Evolutionary conservation across 139 green algal species (phyloP).

Genomic region (Chlorella sp.): DNA sequence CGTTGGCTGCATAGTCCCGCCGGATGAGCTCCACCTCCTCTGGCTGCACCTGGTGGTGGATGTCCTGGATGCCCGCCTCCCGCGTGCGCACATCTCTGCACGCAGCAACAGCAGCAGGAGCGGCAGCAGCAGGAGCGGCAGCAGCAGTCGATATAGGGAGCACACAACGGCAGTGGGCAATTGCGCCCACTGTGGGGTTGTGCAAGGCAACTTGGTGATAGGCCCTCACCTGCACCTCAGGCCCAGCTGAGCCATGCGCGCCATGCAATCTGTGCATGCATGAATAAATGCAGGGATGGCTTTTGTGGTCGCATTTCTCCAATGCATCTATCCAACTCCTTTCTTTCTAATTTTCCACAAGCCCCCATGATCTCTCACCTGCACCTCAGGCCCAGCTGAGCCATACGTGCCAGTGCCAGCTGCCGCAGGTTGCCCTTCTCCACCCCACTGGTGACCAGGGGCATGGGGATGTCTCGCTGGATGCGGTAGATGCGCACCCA

Average conservation of each 20-base stretch:
- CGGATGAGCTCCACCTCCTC: slow-evolving; percentile 91
- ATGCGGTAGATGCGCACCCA: slow-evolving; percentile 95
- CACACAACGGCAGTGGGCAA: too few species aligned
- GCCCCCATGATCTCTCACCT: too few species aligned
- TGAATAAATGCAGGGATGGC: too few species aligned
- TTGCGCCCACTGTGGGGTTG: too few species aligned
- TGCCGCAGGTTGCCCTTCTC: slow-evolving; percentile 96
- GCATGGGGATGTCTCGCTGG: slow-evolving; percentile 97
- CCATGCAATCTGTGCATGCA: too few species aligned
- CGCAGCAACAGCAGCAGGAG: too few species aligned
- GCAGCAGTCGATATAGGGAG: too few species aligned
- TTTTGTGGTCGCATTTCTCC: too few species aligned
- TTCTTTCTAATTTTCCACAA: too few species aligned
- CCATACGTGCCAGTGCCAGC: slow-evolving; percentile 88
- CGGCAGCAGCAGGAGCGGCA: too few species aligned
- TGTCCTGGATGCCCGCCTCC: slow-evolving; percentile 95
- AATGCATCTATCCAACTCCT: too few species aligned
- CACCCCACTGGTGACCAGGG: slow-evolving; percentile 87
- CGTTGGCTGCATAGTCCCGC: slow-evolving; percentile 90
- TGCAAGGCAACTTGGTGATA: too few species aligned
- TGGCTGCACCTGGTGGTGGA: slow-evolving; percentile 74
- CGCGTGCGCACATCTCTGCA: slow-evolving; percentile 91
- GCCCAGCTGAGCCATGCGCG: slow-evolving; percentile 82
- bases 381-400: slow-evolving; percentile 73
- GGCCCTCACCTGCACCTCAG: slow-evolving; percentile 59